These are phyloP conservation scores for Tolypocladium tundrense DNA, from an alignment of 2,329 filamentous ascomycete species.

Conservation along the genomic window DNA sequence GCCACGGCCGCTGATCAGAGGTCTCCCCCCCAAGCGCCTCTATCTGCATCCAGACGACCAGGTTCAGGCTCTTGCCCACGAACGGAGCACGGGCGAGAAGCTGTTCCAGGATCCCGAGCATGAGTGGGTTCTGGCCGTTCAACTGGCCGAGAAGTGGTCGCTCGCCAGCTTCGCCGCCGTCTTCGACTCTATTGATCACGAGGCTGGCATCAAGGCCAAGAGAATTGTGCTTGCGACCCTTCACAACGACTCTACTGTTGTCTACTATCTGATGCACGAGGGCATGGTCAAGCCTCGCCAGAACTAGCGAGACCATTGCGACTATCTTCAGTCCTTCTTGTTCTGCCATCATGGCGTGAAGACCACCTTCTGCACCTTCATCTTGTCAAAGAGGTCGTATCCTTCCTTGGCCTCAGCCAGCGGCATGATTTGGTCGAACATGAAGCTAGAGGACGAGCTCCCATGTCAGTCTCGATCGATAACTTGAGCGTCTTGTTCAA, in stretches of 20 bases:
- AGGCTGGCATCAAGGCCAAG: conserved; percentile 44
- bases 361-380: conserved; percentile 65
- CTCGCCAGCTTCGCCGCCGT: conserved; percentile 54
- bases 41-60: conserved; percentile 80
- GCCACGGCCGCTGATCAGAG: conserved; percentile 56
- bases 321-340: not conserved
- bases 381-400: conserved; percentile 62
- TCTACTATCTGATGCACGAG: conserved; percentile 78
- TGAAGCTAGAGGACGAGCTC: conserved; percentile 44
- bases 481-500: not conserved
- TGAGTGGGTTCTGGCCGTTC: conserved; percentile 71
- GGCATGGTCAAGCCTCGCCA: conserved; percentile 80
- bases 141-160: conserved; percentile 64
- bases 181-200: conserved; percentile 51
- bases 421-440: conserved; percentile 68
- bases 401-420: conserved; percentile 55
- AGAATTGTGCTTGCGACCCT: conserved; percentile 64
- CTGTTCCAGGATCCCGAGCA: conserved; percentile 42
- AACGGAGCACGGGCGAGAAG: conserved; percentile 34
- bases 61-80: conserved; percentile 56
- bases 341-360: conserved; percentile 38
- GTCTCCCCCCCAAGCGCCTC: conserved; percentile 60
- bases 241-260: conserved; percentile 71
- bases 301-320: conserved; percentile 42
- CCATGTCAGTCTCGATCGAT: not conserved